phyloP scores from a whole-genome alignment of 1,284 basidiomycete species.

The Cerioporus squamosus region DNA sequence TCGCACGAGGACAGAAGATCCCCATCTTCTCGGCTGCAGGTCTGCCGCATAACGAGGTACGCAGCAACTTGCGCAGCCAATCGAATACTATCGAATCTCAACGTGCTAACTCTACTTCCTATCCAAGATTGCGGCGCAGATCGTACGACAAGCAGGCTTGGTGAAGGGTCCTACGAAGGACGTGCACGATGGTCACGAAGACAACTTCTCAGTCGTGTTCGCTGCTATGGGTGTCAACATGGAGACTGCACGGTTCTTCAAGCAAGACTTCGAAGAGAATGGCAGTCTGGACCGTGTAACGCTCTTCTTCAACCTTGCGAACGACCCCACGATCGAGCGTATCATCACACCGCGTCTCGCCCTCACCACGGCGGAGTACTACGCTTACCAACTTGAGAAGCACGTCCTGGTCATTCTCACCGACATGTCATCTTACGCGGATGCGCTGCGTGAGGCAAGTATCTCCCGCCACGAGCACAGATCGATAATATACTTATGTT shows the following conservation, averaged over 20 bases:
- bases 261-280: constrained; percentile 99
- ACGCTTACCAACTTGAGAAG: constrained; percentile 99
- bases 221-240: constrained; percentile 99
- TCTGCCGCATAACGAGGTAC: constrained; percentile 97
- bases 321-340: constrained; percentile 99
- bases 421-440: constrained; percentile 99
- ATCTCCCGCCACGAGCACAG: not conserved
- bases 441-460: constrained; percentile 91
- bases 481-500: not conserved
- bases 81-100: constrained; percentile 1
- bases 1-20: constrained; percentile 99
- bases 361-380: constrained; percentile 98
- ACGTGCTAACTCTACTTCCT: constrained; percentile 23
- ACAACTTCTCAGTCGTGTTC: constrained; percentile 99
- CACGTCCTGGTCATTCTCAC: constrained; percentile 99
- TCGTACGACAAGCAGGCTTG: constrained; percentile 98
- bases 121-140: constrained; percentile 95
- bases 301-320: constrained; percentile 98
- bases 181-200: constrained; percentile 98
- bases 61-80: constrained; percentile 17
- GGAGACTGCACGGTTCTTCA: constrained; percentile 99
- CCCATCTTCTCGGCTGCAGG: constrained; percentile 99
- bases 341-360: constrained; percentile 99
- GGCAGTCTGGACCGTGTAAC: constrained; percentile 98
- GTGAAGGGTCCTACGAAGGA: constrained; percentile 96